Base-by-base conservation (phyloP, 495 filamentous ascomycete species). In the Tuber magnatum region DNA sequence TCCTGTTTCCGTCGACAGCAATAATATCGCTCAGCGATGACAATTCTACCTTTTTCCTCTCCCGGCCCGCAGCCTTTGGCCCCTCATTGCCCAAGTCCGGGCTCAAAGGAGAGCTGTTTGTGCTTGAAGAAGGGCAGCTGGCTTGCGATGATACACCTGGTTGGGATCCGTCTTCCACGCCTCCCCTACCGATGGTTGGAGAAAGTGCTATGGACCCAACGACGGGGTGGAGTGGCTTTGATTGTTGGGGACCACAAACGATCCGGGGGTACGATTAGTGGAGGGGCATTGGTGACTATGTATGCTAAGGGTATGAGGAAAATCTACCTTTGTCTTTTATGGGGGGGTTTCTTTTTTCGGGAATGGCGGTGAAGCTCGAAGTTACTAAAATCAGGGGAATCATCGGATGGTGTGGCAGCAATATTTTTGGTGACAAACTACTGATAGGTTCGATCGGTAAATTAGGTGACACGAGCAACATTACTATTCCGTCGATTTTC, bases 101-200 rank as follows among this genome's bases (percentile, higher is more conserved):
- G 5, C 42, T 82, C 65, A 78, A 79, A 16, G 80, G 77, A 22
- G 80, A 82, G 74, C 71, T 82, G 32, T 82, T 82, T 74, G 80
- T 82, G 28, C 71, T 82, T 41, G 85, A 87, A 2, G 92, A 93
- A 80, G 93, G 94, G 0, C 94, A 99, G 85, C 86, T 97, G n/a
- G 95, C 96, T 39, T 99, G 95, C 83, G 97, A 94, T 77, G 95
- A 98, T 87, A 91, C 97, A n/a, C 92, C 93, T 2, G 94, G 93
- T 6, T 97, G 95, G 94, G 89, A 88, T 72, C 78, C 75, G 24
- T 78, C 78, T 16, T 65, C 75, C 5, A 73, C 70, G 12, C 70
- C 74, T 38, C 71, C 78, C 24, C 68, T 71, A 8, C 14, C 75
- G 22, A 65, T 61, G 72, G 41, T 84, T 97, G 56, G 94, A 98